Conservation (phyloP, 2,329 filamentous ascomycete species). For the Colletotrichum musicola region DNA sequence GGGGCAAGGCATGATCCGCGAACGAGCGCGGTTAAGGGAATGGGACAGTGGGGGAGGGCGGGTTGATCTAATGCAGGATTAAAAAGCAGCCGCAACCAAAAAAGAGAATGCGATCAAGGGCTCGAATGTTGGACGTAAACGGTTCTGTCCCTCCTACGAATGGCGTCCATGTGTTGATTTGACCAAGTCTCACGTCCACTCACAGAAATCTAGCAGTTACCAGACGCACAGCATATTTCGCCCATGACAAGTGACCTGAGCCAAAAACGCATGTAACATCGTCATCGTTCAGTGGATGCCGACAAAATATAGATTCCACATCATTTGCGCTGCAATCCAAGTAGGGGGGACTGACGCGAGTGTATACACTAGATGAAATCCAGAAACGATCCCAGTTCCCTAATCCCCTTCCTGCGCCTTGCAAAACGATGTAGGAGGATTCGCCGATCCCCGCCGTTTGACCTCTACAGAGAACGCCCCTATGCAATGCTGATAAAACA, state of each 20-base stretch:
- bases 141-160: too few relatives aligned
- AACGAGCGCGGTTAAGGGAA: too few relatives aligned
- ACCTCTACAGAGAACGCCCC: conserved; percentile 37
- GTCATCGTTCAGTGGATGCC: too few relatives aligned
- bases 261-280: too few relatives aligned
- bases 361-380: conserved; percentile 13
- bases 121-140: too few relatives aligned
- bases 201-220: too few relatives aligned
- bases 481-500: conserved; percentile 36
- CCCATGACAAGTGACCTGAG: too few relatives aligned
- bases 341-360: conserved; percentile 5
- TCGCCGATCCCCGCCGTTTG: not conserved
- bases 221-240: too few relatives aligned
- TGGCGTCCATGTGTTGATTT: too few relatives aligned
- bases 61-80: not conserved
- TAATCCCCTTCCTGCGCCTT: conserved; percentile 2
- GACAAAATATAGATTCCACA: not conserved
- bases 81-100: not conserved
- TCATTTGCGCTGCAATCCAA: not conserved
- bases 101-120: too few relatives aligned
- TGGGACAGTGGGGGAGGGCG: not conserved
- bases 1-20: conserved; percentile 43
- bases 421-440: conserved; percentile 24
- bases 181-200: too few relatives aligned
- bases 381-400: conserved; percentile 1